Base-by-base conservation (phyloP, 331 rosid species). In the Rhamnella rubrinervis region DNA sequence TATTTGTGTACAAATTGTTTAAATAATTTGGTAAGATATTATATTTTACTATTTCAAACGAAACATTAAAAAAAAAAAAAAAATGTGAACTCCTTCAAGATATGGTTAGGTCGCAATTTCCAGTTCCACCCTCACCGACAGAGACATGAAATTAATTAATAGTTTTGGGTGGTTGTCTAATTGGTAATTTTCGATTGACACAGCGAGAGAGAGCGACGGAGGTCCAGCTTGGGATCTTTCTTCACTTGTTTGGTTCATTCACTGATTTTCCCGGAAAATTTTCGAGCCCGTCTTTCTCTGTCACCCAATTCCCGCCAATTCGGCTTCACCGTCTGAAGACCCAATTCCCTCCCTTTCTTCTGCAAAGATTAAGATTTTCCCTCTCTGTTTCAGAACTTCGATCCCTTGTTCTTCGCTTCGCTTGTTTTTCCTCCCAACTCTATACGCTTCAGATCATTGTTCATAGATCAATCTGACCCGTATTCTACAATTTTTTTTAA, bases 221-320 rank as follows among this genome's bases (percentile, higher is more conserved):
- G 63, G 59, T 31, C 35, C 0, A 3, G 35, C 63, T 28, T 59
- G 57, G 39, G 19, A 47, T 28, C 55, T 25, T 55, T 26, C 28
- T 7, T 49, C 31, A 1, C 7, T 7, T 50, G 28, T 59, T 31
- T 26, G 20, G 20, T 38, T 8, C 19, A 17, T 62, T 62, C 62
- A 23, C 17, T 41, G 28, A 53, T 13, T 16, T 38, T 28, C 70
- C 67, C 69, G 61, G 25, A 66, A 55, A 21, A 8, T 21, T 0
- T 18, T 25, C 56, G 23, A 20, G 46, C 4, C 59, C 61, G 53
- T 19, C 35, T 21, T 63, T 60, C 59, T 38, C 7, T 14, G 2
- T 40, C 61, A 25, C 35, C 62, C 64, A 14, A 59, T 79, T 49
- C 68, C 64, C 79, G 65, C 75, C 72, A 63, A 50, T 12, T 65